Base-by-base conservation (phyloP, 2,329 filamentous ascomycete species). In the Diaporthe amygdali region DNA sequence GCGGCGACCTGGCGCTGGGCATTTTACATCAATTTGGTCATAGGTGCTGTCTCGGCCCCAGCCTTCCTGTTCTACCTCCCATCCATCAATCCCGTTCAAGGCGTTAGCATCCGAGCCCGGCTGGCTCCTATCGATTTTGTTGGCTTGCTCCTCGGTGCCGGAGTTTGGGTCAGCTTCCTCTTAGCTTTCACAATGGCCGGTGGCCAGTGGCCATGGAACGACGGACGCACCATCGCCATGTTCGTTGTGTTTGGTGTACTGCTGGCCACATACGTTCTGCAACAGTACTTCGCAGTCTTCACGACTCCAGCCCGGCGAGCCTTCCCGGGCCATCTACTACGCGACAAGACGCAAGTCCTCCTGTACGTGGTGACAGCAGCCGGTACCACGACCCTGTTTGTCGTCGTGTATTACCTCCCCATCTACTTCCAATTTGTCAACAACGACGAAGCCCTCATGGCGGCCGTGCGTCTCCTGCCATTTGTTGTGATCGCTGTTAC, bases 161-260 rank as follows among this genome's bases (percentile, higher is more conserved):
- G 79, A 2, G 80, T 82, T 10, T 79, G 76, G 69, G 77, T 82
- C 0, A 79, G 80, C 9, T 78, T 85, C 55, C 78, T 86, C 25
- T 82, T 89, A 75, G 86, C 81, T 0, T 81, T 89, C 52, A 81
- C 80, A 22, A 86, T 88, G 56, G 87, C 83, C 5, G 88, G 88
- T 1, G 77, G 78, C 0, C 69, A 81, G 15, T 90, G 83, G 74
- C 74, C 80, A 0, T 91, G 88, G 88, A 77, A 78, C 37, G 79
- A 78, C 22, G 82, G 82, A 1, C 79, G 80, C 0, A 83, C 82
- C 34, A 86, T 90, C 69, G 82, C 80, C 0, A 78, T 83, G 1
- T 84, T 86, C 47, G 80, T 86, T 34, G 77, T 84, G 2, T 85
- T 82, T 20, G 84, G 78, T 0, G 76, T 85, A 0, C 71, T 84